These are phyloP conservation scores for Solanum tacnaense DNA, from an alignment of 257 asterid species.

Conservation along the genomic window DNA sequence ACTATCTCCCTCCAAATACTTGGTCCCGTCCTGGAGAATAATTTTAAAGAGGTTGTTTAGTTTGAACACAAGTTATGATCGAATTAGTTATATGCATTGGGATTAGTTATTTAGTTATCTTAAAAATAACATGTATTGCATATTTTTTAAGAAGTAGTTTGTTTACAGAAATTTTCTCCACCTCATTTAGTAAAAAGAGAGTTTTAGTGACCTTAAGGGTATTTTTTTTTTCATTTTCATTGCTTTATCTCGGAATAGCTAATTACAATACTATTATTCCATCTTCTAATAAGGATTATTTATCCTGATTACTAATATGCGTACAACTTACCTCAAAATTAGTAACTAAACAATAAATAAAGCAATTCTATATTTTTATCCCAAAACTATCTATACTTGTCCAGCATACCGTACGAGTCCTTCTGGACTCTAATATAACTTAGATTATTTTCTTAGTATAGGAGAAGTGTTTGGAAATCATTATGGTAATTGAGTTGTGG, in stretches of 20 bases:
- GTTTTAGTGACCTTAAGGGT: background rate
- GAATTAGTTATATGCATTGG: too few relatives aligned
- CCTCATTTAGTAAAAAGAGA: background rate
- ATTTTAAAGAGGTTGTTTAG: rapidly evolving
- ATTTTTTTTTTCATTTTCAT: too few relatives aligned
- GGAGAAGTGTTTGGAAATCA: background rate
- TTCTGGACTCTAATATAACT: too few relatives aligned
- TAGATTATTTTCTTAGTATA: background rate
- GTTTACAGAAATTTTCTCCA: background rate
- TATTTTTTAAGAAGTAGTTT: too few relatives aligned
- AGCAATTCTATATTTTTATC: too few relatives aligned
- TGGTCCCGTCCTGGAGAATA: background rate
- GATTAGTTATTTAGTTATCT: background rate
- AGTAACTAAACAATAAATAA: too few relatives aligned
- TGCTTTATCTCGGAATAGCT: too few relatives aligned
- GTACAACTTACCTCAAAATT: too few relatives aligned
- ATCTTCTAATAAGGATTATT: too few relatives aligned
- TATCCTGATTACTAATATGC: too few relatives aligned
- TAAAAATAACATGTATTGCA: background rate
- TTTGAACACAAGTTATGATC: background rate
- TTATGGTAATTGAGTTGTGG: background rate
- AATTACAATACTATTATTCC: background rate
- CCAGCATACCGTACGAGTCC: background rate
- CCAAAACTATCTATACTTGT: background rate
- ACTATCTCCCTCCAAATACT: background rate